Evolutionary conservation across 2,329 filamentous ascomycete species (phyloP), one percentile per base, ranked within the genome.

Genomic region (Talaromyces rugulosus): DNA sequence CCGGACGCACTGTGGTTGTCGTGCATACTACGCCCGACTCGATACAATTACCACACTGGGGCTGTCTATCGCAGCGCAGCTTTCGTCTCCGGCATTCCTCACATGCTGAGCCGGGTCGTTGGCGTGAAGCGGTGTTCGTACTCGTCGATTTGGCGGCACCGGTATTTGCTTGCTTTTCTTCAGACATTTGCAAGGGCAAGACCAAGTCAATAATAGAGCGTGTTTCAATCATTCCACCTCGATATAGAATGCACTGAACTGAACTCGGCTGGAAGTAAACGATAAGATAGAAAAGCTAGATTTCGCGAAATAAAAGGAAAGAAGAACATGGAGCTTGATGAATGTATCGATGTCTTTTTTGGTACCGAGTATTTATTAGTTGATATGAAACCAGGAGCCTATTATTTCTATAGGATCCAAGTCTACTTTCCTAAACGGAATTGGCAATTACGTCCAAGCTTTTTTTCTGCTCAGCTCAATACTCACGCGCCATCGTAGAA

Each of bases 51-150:
- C 89, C 91, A 74, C 93, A 96, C 30, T 93, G 93, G 66, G 90
- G 88, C 59, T 85, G 80, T 50, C 92, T 92, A 74, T 97, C 93
- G 76, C 93, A 97, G 76, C 90, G 89, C 67, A 97, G 81, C 78
- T 98, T 98, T 73, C 94, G 85, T 78, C 93, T 95, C 69, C 94
- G 85, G 75, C 95, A 99, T 65, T 98, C 88, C 72, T 96, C 91
- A 75, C 95, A 99, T 36, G 95, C 95, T 55, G 62, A 63, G 16
- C 70, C 70, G 5, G 70, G 70, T 2, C 68, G 67, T 60, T 71
- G 70, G 16, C 70, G 67, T 16, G 67, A 70, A 18, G 56, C 30
- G 11, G 60, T 47, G 9, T 52, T 56, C 28, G 31, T 52, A 3
- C 44, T 36, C 30, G 34, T 60, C 7, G 40, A 59, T 18, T 40